Base-by-base conservation (phyloP, 768 basidiomycete species). In the Porpolomopsis calyptriformis region DNA sequence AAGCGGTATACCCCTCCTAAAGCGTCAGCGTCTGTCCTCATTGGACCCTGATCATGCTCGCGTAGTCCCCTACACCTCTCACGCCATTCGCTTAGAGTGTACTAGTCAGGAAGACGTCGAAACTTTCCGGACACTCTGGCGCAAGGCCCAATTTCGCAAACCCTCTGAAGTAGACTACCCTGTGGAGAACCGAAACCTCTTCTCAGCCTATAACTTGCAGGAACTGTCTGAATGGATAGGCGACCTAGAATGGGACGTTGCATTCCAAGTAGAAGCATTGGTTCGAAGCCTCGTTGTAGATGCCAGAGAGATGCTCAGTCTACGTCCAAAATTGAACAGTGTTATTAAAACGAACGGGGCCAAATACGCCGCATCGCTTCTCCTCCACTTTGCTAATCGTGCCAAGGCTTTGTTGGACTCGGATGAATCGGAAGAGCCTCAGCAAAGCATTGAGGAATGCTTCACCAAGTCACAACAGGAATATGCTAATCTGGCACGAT, bases 181-280 rank as follows among this genome's bases (percentile, higher is more conserved):
- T 6, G 56, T 71, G 19, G 74, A 66, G 16, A 55, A 55, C 24
- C 64, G 73, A 20, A 54, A 51, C 1, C 63, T 78, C 12, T 83
- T 78, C 52, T 70, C 75, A 7, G 24, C 49, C 7, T 23, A 20
- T 6, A 59, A 59, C 2, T 54, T 74, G 37, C 47, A 54, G 1
- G 39, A 53, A 29, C 62, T 72, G 26, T 49, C 60, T 9, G 18
- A 11, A 2, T 69, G 67, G 60, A 55, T 75, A 23, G 49, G 39
- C 18, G 29, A 27, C 12, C 55, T 77, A 11, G 57, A 67, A 7
- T 80, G 73, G 74, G 50, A 52, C 34, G 65, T 82, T n/a, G 71
- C 77, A 0, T 82, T 80, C 51, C 80, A 84, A 54, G 59, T 82
- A 25, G 73, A 78, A 47, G 64, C 69, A 0, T 54, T 74, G 12